phyloP scores from a whole-genome alignment of 148 eudicot genomes.

The Vaccinium corymbosum region DNA sequence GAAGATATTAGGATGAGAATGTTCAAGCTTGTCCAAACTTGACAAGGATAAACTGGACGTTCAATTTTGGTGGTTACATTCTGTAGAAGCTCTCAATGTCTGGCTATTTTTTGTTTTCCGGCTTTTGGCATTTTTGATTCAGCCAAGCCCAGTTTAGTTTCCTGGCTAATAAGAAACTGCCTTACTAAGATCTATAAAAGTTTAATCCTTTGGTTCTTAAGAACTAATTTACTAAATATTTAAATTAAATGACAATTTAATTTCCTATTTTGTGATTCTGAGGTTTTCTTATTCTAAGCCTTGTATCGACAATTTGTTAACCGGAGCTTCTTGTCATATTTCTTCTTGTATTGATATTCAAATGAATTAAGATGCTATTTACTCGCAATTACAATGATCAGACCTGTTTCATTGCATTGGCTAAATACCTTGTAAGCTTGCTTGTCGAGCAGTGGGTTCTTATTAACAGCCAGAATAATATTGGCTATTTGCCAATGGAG shows the following conservation, averaged over 20 bases:
- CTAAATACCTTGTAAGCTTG: slow-evolving; percentile 50
- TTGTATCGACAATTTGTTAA: background rate
- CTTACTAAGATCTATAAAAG: background rate
- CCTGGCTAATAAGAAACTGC: background rate
- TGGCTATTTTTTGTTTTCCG: background rate
- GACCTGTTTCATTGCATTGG: slow-evolving; percentile 16
- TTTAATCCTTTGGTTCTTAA: background rate
- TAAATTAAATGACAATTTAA: background rate
- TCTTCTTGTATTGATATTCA: background rate
- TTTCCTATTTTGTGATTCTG: background rate
- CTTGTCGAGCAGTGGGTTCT: slow-evolving; percentile 45
- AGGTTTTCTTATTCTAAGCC: background rate
- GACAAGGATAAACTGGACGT: background rate
- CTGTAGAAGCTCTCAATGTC: background rate
- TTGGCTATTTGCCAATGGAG: slow-evolving; percentile 54
- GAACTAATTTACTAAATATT: background rate
- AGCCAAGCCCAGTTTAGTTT: background rate
- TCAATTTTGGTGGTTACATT: background rate
- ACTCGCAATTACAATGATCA: background rate
- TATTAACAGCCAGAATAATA: slow-evolving; percentile 38
- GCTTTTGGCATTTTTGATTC: background rate
- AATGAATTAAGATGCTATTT: background rate
- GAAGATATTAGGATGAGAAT: no score
- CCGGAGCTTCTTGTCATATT: background rate
- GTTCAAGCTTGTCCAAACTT: background rate